These are phyloP conservation scores for Jackrogersella minutella DNA, from an alignment of 495 filamentous ascomycete genomes.

Conservation along the genomic window DNA sequence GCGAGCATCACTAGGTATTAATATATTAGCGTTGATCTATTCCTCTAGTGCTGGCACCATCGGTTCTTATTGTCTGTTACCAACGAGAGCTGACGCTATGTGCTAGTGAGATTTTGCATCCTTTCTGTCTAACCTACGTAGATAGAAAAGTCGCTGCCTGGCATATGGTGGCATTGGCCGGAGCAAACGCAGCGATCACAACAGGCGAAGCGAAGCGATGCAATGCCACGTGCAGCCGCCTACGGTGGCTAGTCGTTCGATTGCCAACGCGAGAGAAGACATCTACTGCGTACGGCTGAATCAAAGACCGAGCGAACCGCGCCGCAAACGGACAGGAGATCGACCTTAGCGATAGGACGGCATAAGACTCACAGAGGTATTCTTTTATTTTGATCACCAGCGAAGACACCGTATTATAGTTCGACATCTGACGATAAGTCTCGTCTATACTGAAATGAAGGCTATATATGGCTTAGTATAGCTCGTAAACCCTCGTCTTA, in stretches of 20 bases:
- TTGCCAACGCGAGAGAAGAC: background rate
- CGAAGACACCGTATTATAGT: background rate
- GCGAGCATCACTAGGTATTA: background rate
- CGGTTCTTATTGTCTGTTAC: too few relatives aligned
- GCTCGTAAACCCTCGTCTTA: background rate
- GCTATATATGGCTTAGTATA: constrained; percentile 1
- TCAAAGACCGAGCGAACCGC: constrained; percentile 4
- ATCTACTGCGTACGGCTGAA: background rate
- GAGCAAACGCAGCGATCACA: background rate
- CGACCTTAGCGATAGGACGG: background rate
- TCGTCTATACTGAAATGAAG: background rate
- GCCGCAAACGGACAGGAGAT: constrained; percentile 28
- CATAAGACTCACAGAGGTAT: background rate
- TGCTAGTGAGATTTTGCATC: too few relatives aligned
- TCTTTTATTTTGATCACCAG: constrained; percentile 7
- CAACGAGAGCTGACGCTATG: too few relatives aligned
- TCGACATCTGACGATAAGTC: background rate
- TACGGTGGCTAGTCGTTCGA: background rate
- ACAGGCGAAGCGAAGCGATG: background rate
- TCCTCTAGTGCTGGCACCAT: background rate
- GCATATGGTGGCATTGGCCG: background rate
- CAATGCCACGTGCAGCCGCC: background rate
- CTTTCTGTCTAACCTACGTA: background rate
- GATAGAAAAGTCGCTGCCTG: constrained; percentile 2
- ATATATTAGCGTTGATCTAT: constrained; percentile 2